Conservation (phyloP, 148 eudicot genomes). For the Dysphania ambrosioides region DNA sequence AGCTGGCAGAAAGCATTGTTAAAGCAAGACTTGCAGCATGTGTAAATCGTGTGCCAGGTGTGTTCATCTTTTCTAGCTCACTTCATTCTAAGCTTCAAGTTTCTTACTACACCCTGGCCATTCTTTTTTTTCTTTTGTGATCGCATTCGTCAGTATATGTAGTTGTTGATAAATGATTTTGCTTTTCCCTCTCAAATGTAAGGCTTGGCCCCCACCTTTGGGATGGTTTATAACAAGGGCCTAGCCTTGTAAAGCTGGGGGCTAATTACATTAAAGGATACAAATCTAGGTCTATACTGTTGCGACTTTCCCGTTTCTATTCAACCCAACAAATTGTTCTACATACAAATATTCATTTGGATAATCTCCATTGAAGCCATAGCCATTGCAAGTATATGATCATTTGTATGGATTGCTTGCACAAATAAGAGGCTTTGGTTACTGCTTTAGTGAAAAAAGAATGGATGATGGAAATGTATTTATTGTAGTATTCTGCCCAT, state of each 20-base stretch:
- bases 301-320: background rate
- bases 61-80: constrained; percentile 15
- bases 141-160: background rate
- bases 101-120: too few species aligned
- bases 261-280: background rate
- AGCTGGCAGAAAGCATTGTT: constrained; percentile 85
- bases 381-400: too few species aligned
- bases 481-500: background rate
- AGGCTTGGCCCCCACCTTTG: too few species aligned
- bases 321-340: too few species aligned
- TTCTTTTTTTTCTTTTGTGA: too few species aligned
- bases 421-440: background rate
- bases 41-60: constrained; percentile 94
- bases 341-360: too few species aligned
- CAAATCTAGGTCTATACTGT: background rate
- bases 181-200: background rate
- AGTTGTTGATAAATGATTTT: background rate
- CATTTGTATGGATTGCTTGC: background rate
- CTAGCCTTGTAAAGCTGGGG: background rate
- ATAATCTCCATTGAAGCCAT: background rate
- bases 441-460: background rate
- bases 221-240: background rate
- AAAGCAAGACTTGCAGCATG: constrained; percentile 95
- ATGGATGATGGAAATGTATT: background rate
- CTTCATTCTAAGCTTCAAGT: background rate